These are phyloP conservation scores for Rosa chinensis DNA, from an alignment of 306 rosid genomes.

Conservation along the genomic window DNA sequence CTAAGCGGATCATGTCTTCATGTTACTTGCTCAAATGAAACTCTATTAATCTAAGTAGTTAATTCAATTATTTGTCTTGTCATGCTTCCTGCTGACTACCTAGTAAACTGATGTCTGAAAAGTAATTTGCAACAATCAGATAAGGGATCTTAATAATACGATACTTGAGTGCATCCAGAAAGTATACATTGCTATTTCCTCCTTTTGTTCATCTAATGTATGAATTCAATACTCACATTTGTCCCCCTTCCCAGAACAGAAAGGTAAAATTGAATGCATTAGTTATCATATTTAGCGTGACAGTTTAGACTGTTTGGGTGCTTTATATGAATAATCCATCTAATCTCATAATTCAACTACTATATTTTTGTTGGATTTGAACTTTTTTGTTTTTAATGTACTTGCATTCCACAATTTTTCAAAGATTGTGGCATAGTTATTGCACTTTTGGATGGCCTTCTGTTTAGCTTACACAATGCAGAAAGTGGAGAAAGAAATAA, in stretches of 20 bases:
- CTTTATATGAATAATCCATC: background rate
- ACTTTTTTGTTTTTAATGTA: background rate
- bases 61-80: background rate
- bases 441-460: background rate
- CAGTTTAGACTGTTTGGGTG: background rate
- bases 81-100: background rate
- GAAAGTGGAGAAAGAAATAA: background rate
- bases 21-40: background rate
- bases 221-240: background rate
- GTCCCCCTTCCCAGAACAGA: background rate
- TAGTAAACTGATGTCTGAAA: background rate
- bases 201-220: background rate
- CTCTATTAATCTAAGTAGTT: background rate
- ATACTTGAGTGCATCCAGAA: background rate
- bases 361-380: no score
- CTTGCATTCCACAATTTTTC: background rate
- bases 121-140: background rate
- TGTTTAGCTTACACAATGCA: background rate
- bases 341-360: background rate
- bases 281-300: background rate
- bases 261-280: background rate
- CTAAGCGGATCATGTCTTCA: background rate
- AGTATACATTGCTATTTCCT: background rate
- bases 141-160: background rate
- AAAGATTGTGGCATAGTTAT: background rate